Evolutionary conservation across 345 rosid species (phyloP).

Genomic region (Reutealis trisperma): DNA sequence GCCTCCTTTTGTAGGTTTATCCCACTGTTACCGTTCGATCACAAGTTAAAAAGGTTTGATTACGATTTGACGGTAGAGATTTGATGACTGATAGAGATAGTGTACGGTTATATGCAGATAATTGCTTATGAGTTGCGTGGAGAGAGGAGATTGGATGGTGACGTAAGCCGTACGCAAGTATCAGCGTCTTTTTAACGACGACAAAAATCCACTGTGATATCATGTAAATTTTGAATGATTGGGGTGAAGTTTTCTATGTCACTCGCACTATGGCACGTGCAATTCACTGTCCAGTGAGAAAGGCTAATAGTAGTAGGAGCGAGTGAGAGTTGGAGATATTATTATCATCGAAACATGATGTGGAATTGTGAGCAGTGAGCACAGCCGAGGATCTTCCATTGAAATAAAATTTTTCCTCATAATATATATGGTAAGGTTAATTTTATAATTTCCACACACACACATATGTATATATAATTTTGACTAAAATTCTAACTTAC

Average conservation of each 20-base stretch:
- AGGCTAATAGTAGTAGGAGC: background rate
- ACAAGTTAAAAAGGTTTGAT: background rate
- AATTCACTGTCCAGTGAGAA: background rate
- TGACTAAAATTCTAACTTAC: too few relatives aligned
- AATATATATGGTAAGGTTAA: background rate
- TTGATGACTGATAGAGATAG: background rate
- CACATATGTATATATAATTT: too few relatives aligned
- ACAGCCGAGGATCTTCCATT: background rate
- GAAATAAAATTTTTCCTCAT: too few relatives aligned
- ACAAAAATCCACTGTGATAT: conserved; percentile 28
- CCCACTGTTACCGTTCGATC: background rate
- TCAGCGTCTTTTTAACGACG: conserved; percentile 9
- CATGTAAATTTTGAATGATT: background rate
- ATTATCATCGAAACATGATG: background rate
- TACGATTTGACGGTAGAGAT: background rate
- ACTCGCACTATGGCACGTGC: background rate
- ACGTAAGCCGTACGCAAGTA: conserved; percentile 36
- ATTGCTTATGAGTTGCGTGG: conserved; percentile 22
- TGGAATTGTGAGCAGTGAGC: background rate
- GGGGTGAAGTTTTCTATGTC: too few relatives aligned
- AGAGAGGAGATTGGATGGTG: conserved; percentile 14
- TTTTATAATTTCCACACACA: too few relatives aligned
- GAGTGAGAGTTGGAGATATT: conserved; percentile 5
- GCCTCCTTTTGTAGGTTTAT: background rate
- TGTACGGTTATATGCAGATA: background rate